phyloP scores from a whole-genome alignment of 2,329 filamentous ascomycete species.

The Sclerotinia sclerotiorum region DNA sequence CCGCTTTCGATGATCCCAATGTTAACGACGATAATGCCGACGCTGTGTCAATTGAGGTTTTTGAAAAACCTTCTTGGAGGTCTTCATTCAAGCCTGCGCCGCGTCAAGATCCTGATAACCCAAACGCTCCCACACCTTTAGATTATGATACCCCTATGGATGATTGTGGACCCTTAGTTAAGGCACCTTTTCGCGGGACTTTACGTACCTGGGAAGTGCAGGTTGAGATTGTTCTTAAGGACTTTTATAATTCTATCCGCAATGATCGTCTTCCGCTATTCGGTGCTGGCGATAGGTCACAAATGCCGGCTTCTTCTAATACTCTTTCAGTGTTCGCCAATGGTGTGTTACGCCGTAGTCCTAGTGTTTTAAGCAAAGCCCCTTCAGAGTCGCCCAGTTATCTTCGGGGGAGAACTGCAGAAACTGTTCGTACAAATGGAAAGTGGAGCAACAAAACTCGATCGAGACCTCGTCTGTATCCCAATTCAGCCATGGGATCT shows the following conservation, averaged over 20 bases:
- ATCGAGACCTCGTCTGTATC: constrained; percentile 74
- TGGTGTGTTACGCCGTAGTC: constrained; percentile 76
- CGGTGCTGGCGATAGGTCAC: constrained; percentile 56
- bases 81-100: constrained; percentile 39
- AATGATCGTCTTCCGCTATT: constrained; percentile 84
- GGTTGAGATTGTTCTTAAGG: constrained; percentile 85
- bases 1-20: constrained; percentile 29
- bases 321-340: constrained; percentile 68
- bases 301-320: constrained; percentile 48
- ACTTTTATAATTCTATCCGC: constrained; percentile 87
- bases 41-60: constrained; percentile 37
- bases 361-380: constrained; percentile 89
- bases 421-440: constrained; percentile 43
- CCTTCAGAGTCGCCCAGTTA: constrained; percentile 78
- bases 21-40: constrained; percentile 28
- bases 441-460: constrained; percentile 85
- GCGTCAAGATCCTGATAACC: constrained; percentile 41
- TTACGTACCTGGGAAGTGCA: constrained; percentile 83
- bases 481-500: constrained; percentile 78
- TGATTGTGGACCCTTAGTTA: constrained; percentile 74
- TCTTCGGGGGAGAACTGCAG: constrained; percentile 67
- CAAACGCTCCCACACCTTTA: constrained; percentile 42
- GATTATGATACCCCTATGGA: constrained; percentile 46
- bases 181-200: constrained; percentile 70
- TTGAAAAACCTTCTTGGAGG: constrained; percentile 39